Evolutionary conservation across 176 grass and related monocot genomes (phyloP).

Genomic region (Musa beccarii): DNA sequence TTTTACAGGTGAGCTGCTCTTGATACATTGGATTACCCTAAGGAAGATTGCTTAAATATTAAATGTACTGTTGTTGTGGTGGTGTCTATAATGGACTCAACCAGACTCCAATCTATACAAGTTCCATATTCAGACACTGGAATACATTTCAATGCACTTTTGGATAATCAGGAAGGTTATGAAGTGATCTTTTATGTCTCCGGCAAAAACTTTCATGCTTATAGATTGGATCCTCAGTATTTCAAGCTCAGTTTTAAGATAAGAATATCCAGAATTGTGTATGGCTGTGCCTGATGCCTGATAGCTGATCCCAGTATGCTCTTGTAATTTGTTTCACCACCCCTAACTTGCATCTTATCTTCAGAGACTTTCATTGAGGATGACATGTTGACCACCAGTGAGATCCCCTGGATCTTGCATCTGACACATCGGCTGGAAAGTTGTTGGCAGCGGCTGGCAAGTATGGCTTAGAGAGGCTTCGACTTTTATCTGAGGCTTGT

Average conservation of each 20-base stretch:
- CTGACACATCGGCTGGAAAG: slow-evolving; percentile 67
- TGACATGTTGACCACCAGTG: slow-evolving; percentile 58
- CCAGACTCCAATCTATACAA: neutral
- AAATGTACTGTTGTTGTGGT: neutral
- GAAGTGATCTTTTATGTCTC: neutral
- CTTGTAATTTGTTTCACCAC: neutral
- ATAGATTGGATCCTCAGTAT: slow-evolving; percentile 32
- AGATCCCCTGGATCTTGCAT: slow-evolving; percentile 45
- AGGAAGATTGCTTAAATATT: neutral
- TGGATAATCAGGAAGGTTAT: neutral
- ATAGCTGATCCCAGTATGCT: slow-evolving; percentile 1
- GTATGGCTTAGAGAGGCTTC: slow-evolving; percentile 69
- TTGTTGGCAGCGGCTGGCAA: slow-evolving; percentile 77
- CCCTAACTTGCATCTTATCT: slow-evolving; percentile 51
- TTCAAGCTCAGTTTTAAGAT: slow-evolving; percentile 67
- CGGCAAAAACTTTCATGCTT: neutral
- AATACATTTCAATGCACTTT: neutral
- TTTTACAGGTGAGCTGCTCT: neutral
- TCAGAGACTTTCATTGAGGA: slow-evolving; percentile 68
- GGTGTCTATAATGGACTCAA: neutral
- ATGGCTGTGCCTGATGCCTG: neutral
- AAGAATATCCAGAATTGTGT: slow-evolving; percentile 2
- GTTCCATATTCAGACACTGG: neutral
- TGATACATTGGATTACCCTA: neutral
- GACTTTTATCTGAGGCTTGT: slow-evolving; percentile 66